Conservation (phyloP, 2,329 filamentous ascomycete species). For the Rutstroemia sydowiana region DNA sequence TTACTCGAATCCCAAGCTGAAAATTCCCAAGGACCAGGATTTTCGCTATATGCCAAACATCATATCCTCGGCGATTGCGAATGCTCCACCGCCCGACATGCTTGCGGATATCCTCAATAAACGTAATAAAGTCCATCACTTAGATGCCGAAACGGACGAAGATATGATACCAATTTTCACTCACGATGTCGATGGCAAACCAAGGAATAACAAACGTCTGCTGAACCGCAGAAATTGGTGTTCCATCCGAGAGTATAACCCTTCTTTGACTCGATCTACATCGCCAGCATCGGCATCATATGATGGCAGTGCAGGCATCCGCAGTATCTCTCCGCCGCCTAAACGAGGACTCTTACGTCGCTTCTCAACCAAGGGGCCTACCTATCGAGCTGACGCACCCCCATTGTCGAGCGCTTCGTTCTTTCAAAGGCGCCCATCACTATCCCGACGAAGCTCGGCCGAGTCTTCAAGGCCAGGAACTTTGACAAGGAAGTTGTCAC, state of each 20-base stretch:
- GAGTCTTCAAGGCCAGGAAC: slow-evolving; percentile 34
- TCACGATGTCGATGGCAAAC: slow-evolving; percentile 81
- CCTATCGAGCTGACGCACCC: slow-evolving; percentile 26
- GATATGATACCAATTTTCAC: slow-evolving; percentile 92
- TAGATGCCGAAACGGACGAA: slow-evolving; percentile 76
- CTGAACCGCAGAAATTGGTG: slow-evolving; percentile 94
- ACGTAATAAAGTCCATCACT: slow-evolving; percentile 73
- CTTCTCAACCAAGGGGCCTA: slow-evolving; percentile 28
- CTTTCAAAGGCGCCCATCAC: slow-evolving; percentile 39
- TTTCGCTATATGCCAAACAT: slow-evolving; percentile 96
- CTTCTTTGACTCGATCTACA: slow-evolving; percentile 65
- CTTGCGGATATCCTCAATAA: slow-evolving; percentile 90
- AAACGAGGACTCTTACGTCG: slow-evolving; percentile 26
- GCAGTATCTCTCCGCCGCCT: no score
- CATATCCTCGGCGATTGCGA: slow-evolving; percentile 89
- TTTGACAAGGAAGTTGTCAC: slow-evolving; percentile 38
- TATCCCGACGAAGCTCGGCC: slow-evolving; percentile 31
- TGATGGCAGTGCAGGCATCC: slow-evolving; percentile 36
- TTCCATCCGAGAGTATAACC: slow-evolving; percentile 77
- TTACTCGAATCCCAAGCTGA: slow-evolving; percentile 80
- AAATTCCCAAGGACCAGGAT: slow-evolving; percentile 78
- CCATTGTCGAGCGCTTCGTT: slow-evolving; percentile 24
- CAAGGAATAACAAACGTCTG: slow-evolving; percentile 83
- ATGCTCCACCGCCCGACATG: slow-evolving; percentile 79
- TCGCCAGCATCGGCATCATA: slow-evolving; percentile 45